Conservation (phyloP, 208 protist species). For the Plasmodiophora brassicae region DNA sequence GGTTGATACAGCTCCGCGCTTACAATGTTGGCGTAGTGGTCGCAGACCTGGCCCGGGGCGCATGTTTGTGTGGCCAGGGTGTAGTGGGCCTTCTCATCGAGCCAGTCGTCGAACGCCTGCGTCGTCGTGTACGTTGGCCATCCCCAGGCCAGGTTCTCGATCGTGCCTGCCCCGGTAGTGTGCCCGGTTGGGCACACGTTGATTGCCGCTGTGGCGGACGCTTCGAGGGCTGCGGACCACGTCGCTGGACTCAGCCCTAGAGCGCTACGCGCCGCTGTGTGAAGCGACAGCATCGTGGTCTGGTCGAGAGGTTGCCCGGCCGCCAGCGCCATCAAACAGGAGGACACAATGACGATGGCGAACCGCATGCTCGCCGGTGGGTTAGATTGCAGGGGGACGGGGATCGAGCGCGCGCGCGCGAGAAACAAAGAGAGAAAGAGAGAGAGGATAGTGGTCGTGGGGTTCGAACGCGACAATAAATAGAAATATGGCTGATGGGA, state of each 20-base stretch:
- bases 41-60: background rate
- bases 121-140: background rate
- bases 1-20: background rate
- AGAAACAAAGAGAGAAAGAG: too few species aligned
- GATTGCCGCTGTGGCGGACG: background rate
- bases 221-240: background rate
- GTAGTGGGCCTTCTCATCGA: background rate
- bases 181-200: background rate
- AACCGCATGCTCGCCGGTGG: too few species aligned
- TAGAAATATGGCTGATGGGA: too few species aligned
- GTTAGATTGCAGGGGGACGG: too few species aligned
- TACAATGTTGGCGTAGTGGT: conserved; percentile 20
- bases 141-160: background rate
- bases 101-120: background rate
- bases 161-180: background rate
- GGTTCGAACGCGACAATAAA: too few species aligned
- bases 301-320: too few species aligned
- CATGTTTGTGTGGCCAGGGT: background rate
- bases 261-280: background rate
- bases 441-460: too few species aligned
- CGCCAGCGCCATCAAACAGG: too few species aligned
- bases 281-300: conserved; percentile 2
- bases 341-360: too few species aligned
- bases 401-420: too few species aligned
- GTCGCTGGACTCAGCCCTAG: background rate